Base-by-base conservation (phyloP, 73 alveolate species). In the Strombidium stylifer region DNA sequence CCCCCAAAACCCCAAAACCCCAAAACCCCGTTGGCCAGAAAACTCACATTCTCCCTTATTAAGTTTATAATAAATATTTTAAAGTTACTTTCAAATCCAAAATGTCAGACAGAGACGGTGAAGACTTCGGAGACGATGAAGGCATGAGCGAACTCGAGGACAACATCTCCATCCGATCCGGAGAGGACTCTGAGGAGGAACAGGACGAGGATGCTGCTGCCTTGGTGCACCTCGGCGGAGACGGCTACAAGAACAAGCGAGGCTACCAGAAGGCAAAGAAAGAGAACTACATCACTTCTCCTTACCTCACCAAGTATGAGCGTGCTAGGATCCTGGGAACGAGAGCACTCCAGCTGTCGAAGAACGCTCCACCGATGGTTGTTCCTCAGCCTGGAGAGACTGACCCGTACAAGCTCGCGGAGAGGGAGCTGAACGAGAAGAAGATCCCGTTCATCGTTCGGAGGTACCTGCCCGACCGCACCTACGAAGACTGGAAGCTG, bases 241-340 rank as follows among this genome's bases (percentile, higher is more conserved):
- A 7, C 30, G 54, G 10, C 54, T 4, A 6, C 27, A 42, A 18
- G 21, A 37, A 31, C 11, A 55, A 44, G 16, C 41, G 12, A 19
- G 61, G 31, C 27, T 45, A n/a, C 28, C 51, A 65, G 48, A 72
- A 58, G 51, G 66, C 69, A 28, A 47, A 69, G 30, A 82, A 77
- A 36, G 83, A 51, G 24, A 84, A 86, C 53, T 71, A 93, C 66
- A 79, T 76, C 7, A 81, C 99, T 12, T 84, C 98, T 7, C 93
- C 95, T 6, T 96, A 75, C 90, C 68, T 96, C 80, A 96, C 99
- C 30, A 96, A 96, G 86, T 96, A 91, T 68, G 99, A 93, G 81
- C 84, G 91, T 78, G 99, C 99, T 16, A 84, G 99, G 78, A 85
- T 96, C 28, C 84, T 96, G 18, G 99, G 99, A 1, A 94, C 99